Evolutionary conservation across 1,284 basidiomycete genomes (phyloP).

Genomic region (Irpex sp.): DNA sequence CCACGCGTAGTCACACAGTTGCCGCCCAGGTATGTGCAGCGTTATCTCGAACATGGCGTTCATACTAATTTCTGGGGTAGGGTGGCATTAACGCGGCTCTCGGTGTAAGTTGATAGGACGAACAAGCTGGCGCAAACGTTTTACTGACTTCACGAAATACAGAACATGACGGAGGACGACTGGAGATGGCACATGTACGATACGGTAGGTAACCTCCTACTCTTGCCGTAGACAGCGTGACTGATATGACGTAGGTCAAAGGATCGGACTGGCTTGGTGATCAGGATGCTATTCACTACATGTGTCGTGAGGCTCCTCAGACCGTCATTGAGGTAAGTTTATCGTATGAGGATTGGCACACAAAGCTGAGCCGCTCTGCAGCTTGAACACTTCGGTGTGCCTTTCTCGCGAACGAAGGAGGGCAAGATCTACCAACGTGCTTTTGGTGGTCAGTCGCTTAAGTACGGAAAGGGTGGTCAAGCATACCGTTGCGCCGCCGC

Average conservation of each 20-base stretch:
- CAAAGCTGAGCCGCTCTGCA: constrained; percentile 27
- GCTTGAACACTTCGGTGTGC: constrained; percentile 99
- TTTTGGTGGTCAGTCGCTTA: constrained; percentile 97
- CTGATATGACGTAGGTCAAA: constrained; percentile 67
- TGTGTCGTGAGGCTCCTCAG: constrained; percentile 94
- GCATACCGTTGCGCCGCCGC: constrained; percentile 99
- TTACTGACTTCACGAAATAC: constrained; percentile 11
- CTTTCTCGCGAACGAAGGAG: constrained; percentile 98
- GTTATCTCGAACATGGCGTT: background rate
- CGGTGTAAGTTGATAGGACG: constrained; percentile 54
- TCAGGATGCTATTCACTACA: constrained; percentile 99
- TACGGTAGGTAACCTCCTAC: constrained; percentile 55
- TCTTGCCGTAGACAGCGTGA: background rate
- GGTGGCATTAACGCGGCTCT: constrained; percentile 99
- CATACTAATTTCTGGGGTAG: constrained; percentile 32
- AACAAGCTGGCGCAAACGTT: background rate
- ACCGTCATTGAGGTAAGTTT: constrained; percentile 82
- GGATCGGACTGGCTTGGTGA: constrained; percentile 99
- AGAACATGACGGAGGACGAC: constrained; percentile 99
- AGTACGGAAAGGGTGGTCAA: constrained; percentile 98
- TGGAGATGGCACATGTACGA: constrained; percentile 99
- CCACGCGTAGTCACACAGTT: constrained; percentile 98
- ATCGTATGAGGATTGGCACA: background rate
- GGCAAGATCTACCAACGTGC: constrained; percentile 99
- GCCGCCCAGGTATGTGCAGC: constrained; percentile 79